phyloP scores from a whole-genome alignment of 495 filamentous ascomycete species.

The Tuber melanosporum region DNA sequence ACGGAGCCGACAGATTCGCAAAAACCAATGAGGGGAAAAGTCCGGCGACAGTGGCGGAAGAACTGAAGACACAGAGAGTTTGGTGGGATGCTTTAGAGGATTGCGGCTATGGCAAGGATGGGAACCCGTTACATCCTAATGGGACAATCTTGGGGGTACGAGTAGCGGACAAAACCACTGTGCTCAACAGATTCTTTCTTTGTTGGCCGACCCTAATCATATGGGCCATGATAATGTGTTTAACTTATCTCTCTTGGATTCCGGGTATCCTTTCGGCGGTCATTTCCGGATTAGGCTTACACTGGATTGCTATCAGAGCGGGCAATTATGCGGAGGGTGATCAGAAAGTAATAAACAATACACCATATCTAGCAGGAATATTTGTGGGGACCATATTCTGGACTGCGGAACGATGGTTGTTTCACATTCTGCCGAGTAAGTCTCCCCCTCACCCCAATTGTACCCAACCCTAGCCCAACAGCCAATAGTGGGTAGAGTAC shows the following conservation, averaged over 20 bases:
- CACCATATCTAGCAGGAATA: constrained; percentile 86
- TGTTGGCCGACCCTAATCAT: constrained; percentile 76
- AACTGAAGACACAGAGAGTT: constrained; percentile 76
- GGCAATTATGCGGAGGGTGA: constrained; percentile 74
- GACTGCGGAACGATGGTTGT: constrained; percentile 68
- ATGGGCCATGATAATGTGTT: constrained; percentile 59
- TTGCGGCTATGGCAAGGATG: constrained; percentile 75
- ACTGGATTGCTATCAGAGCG: constrained; percentile 70
- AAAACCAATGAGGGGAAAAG: constrained; percentile 82
- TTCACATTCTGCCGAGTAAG: constrained; percentile 63
- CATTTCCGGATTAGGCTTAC: constrained; percentile 61
- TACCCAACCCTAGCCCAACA: constrained; percentile 14
- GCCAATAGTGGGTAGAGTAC: constrained; percentile 13
- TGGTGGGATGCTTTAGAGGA: constrained; percentile 82
- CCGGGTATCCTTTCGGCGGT: constrained; percentile 64
- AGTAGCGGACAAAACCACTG: constrained; percentile 63
- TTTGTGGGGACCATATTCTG: constrained; percentile 84
- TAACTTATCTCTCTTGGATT: constrained; percentile 68
- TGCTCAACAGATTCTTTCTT: constrained; percentile 85
- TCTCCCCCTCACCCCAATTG: constrained; percentile 35
- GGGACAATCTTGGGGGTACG: constrained; percentile 36
- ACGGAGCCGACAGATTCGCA: constrained; percentile 84
- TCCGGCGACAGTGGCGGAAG: constrained; percentile 71
- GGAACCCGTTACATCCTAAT: constrained; percentile 54
- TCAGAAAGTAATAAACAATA: constrained; percentile 80